A percentile compares a stretch with the other conserved stretches of the same genome.
Evolutionary conservation across 1,284 basidiomycete species (phyloP).

Genomic region (Pisolithus thermaeus): DNA sequence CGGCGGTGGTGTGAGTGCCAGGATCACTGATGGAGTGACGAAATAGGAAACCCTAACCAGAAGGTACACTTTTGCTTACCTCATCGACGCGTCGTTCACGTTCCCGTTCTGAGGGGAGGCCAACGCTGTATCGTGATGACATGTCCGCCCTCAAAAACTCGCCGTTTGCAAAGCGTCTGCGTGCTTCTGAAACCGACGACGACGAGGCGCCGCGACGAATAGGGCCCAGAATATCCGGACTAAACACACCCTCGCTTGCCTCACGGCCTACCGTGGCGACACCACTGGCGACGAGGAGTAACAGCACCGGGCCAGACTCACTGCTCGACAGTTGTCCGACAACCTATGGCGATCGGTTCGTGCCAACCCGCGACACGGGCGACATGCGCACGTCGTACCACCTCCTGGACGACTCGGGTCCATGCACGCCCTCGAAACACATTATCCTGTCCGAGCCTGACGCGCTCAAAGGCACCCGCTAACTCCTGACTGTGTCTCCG

Average conservation of each 20-base stretch:
- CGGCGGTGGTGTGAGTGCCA: not conserved
- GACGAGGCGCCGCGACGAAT: constrained; percentile 46
- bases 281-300: constrained; percentile 38
- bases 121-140: constrained; percentile 1
- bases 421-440: constrained; percentile 64
- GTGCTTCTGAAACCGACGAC: constrained; percentile 53
- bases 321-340: constrained; percentile 39
- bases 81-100: not conserved
- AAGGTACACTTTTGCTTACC: not conserved
- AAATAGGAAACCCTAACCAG: not conserved
- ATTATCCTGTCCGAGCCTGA: constrained; percentile 76
- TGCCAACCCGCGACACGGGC: constrained; percentile 63
- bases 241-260: constrained; percentile 49
- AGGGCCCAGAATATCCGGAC: constrained; percentile 19
- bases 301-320: constrained; percentile 50
- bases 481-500: not conserved
- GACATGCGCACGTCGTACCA: constrained; percentile 75
- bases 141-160: constrained; percentile 78
- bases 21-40: not conserved
- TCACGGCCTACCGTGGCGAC: constrained; percentile 52
- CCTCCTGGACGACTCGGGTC: constrained; percentile 62
- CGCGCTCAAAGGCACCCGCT: constrained; percentile 58
- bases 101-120: not conserved
- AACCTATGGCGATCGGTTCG: constrained; percentile 74
- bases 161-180: constrained; percentile 71